Evolutionary conservation across 169 alveolate species (phyloP).

Genomic region (Plasmodium vivax): DNA sequence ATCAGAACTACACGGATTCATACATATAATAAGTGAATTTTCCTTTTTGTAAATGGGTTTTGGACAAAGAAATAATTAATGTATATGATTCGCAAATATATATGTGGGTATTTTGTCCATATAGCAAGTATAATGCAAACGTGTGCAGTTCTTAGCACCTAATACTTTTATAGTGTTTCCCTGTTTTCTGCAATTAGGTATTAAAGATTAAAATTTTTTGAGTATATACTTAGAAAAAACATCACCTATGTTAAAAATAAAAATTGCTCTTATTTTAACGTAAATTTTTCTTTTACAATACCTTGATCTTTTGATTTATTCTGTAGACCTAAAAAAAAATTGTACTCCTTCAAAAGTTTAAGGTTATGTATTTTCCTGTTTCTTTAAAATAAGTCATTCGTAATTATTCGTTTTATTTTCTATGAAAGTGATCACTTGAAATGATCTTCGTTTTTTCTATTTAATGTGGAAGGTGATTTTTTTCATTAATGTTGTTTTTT

Average conservation of each 20-base stretch:
- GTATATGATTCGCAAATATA: background rate
- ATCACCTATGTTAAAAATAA: background rate
- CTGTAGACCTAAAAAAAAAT: constrained; percentile 4
- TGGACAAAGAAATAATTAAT: constrained; percentile 8
- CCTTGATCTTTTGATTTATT: background rate
- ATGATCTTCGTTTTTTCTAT: background rate
- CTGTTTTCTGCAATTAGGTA: background rate
- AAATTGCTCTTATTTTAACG: background rate
- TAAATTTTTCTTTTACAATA: background rate
- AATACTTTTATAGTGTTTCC: background rate
- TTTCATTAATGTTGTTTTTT: background rate
- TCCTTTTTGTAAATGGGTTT: background rate
- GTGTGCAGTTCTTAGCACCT: constrained; percentile 14
- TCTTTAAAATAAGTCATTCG: background rate
- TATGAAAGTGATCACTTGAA: background rate
- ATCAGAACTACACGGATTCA: background rate
- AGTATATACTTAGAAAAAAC: background rate
- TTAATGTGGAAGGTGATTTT: background rate
- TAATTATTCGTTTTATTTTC: background rate
- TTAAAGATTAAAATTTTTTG: background rate
- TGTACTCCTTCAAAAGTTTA: background rate
- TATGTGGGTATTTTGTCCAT: background rate
- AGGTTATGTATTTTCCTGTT: background rate
- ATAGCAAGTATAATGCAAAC: constrained; percentile 6
- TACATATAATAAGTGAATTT: background rate